These are phyloP conservation scores for Aureobasidium sp. DNA, from an alignment of 2,329 filamentous ascomycete genomes.

Conservation along the genomic window DNA sequence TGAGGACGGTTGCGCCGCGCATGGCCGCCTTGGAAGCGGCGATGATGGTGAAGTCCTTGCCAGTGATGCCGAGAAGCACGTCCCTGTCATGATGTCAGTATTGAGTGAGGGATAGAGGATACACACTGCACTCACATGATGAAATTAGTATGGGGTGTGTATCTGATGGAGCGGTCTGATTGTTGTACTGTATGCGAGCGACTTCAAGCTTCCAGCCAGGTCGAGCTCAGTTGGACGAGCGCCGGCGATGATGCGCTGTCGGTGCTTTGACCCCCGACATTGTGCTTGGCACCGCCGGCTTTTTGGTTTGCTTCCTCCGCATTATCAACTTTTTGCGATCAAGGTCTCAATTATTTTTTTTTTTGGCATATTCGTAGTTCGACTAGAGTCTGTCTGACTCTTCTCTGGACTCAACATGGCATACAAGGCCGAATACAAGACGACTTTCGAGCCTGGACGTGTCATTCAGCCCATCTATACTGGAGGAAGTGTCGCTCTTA, in stretches of 20 bases:
- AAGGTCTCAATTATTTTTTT: conserved; percentile 3
- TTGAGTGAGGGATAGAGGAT: conserved; percentile 28
- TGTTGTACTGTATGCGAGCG: neutral
- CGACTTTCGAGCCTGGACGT: conserved; percentile 77
- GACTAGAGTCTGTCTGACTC: neutral
- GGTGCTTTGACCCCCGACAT: neutral
- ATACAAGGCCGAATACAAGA: conserved; percentile 59
- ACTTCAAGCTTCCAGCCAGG: neutral
- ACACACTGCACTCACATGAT: conserved; percentile 6
- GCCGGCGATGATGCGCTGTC: conserved; percentile 3
- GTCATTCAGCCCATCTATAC: conserved; percentile 92
- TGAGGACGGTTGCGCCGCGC: conserved; percentile 93
- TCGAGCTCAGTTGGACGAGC: neutral
- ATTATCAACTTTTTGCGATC: conserved; percentile 2
- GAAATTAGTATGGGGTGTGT: neutral
- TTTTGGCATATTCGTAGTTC: neutral
- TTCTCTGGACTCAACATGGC: conserved; percentile 33
- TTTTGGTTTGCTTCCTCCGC: conserved; percentile 3
- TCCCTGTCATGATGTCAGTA: conserved; percentile 61
- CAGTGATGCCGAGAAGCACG: conserved; percentile 94
- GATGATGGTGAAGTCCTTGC: conserved; percentile 98
- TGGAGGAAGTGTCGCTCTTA: conserved; percentile 78
- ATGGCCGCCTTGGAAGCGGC: conserved; percentile 97
- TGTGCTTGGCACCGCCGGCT: conserved; percentile 1
- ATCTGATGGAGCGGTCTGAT: neutral